Evolutionary conservation across 495 filamentous ascomycete genomes (phyloP), one percentile per base, ranked within the genome.

Genomic region (Evernia prunastri): DNA sequence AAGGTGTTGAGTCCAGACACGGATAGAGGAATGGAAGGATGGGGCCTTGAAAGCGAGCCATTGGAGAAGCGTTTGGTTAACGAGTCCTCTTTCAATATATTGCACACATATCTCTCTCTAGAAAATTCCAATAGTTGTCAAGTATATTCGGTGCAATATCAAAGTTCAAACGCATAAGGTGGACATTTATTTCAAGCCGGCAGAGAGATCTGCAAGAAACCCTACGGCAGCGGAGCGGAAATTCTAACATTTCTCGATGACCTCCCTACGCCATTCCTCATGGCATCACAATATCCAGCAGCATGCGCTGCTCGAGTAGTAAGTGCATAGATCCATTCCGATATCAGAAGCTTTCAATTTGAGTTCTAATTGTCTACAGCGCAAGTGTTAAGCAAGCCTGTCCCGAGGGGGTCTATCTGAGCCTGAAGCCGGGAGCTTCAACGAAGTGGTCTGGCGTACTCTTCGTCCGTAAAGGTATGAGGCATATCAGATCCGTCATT

Each of bases 361-460:
- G 40, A 66, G 29, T 13, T 51, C 60, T 63, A 29, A 64, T 20
- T 29, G 36, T 40, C 29, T 43, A 39, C 74, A 96, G 93, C 73
- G 83, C 90, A 60, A 89, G 89, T 62, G 78, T 97, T 61, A 92
- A 88, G 74, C 81, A 88, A 73, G 85, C 86, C 40, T 87, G 88
- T 73, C 92, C 92, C 25, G 82, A 87, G 59, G 93, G 93, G 54
- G 81, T 96, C 51, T 97, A 92, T 73, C 81, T 96, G 75, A 91
- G 80, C 72, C 81, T 96, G 57, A 86, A 86, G n/a, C 88, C 89
- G 0, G 88, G 88, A 33, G 87, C 94, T 70, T 85, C 89, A 15
- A 83, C 83, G 36, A 77, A 89, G 36, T 97, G 93, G 93, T 86
- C 83, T 60, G 91, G 91, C n/a, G 86, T 96, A 11, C 77, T 97